These are phyloP conservation scores for Prosopis cineraria DNA, from an alignment of 306 rosid species.

Conservation along the genomic window DNA sequence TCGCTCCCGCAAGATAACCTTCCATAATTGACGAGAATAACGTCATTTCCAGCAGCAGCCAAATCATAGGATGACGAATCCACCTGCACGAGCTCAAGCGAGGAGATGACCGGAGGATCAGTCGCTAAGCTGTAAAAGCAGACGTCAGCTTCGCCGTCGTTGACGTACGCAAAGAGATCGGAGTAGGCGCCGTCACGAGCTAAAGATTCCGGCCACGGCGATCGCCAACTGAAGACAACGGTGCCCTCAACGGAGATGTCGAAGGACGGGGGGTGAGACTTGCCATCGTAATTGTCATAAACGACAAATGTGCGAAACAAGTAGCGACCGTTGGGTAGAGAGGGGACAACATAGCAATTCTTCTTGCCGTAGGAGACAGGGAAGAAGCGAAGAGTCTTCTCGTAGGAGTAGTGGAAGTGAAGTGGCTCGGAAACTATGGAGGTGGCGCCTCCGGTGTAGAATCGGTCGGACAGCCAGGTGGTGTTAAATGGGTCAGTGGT, in stretches of 20 bases:
- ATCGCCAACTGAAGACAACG: slow-evolving; percentile 84
- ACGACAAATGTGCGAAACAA: slow-evolving; percentile 84
- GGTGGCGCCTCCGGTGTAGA: slow-evolving; percentile 67
- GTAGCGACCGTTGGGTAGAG: slow-evolving; percentile 67
- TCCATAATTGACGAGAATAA: slow-evolving; percentile 78
- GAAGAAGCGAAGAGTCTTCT: slow-evolving; percentile 88
- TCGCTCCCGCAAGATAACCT: slow-evolving; percentile 65
- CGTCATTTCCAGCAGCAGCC: slow-evolving; percentile 30
- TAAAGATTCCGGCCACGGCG: slow-evolving; percentile 74
- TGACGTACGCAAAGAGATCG: slow-evolving; percentile 65
- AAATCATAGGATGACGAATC: slow-evolving; percentile 69
- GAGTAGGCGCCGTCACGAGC: slow-evolving; percentile 78
- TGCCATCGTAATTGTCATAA: slow-evolving; percentile 92
- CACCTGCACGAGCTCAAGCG: slow-evolving; percentile 66
- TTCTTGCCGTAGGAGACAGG: slow-evolving; percentile 77
- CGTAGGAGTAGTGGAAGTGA: slow-evolving; percentile 59
- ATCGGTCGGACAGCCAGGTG: slow-evolving; percentile 82
- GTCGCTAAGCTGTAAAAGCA: slow-evolving; percentile 93
- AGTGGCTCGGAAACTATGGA: slow-evolving; percentile 84
- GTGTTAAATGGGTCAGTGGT: slow-evolving; percentile 62
- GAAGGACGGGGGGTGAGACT: slow-evolving; percentile 81
- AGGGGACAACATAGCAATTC: slow-evolving; percentile 79
- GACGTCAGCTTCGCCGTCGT: slow-evolving; percentile 60
- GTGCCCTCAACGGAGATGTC: slow-evolving; percentile 78
- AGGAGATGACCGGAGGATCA: slow-evolving; percentile 80